A percentile compares a stretch with the other conserved stretches of the same genome.
These are phyloP conservation scores for Epichloe coenophiala DNA, from an alignment of 2,329 filamentous ascomycete species.

Conservation along the genomic window DNA sequence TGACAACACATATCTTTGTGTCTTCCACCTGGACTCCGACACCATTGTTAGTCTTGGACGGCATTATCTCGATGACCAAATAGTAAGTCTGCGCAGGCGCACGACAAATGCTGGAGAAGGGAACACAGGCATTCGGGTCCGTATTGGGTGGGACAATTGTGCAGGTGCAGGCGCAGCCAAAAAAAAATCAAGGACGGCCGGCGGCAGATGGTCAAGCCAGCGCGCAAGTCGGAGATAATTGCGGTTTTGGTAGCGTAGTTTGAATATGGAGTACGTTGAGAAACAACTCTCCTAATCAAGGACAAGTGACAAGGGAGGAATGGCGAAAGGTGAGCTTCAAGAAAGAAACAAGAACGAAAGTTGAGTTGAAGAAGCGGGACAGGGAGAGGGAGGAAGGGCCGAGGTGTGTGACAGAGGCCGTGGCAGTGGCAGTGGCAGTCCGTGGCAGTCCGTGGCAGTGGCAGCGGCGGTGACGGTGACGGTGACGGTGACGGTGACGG, in stretches of 20 bases:
- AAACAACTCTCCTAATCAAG: not conserved
- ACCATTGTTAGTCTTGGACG: conserved; percentile 42
- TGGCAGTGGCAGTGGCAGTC: not conserved
- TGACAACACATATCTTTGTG: conserved; percentile 93
- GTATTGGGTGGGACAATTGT: not conserved
- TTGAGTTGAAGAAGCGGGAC: not conserved
- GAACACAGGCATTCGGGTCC: conserved; percentile 3
- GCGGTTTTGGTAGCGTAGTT: not conserved
- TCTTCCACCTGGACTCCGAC: conserved; percentile 81
- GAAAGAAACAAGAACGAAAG: not conserved
- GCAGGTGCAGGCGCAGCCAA: not conserved
- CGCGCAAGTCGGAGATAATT: not conserved
- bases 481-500: not conserved
- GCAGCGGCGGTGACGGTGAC: not conserved
- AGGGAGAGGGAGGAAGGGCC: not conserved
- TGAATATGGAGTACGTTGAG: not conserved
- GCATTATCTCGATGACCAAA: conserved; percentile 21
- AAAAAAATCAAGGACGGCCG: not conserved
- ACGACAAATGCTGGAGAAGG: conserved; percentile 5
- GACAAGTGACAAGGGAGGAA: not conserved
- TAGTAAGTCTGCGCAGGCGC: conserved; percentile 7
- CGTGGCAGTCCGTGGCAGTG: too few relatives aligned
- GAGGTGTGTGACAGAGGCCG: not conserved
- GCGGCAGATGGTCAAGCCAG: not conserved
- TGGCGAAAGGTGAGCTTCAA: not conserved